Conservation (phyloP, 2,329 filamentous ascomycete species). For the Colletotrichum truncatum region DNA sequence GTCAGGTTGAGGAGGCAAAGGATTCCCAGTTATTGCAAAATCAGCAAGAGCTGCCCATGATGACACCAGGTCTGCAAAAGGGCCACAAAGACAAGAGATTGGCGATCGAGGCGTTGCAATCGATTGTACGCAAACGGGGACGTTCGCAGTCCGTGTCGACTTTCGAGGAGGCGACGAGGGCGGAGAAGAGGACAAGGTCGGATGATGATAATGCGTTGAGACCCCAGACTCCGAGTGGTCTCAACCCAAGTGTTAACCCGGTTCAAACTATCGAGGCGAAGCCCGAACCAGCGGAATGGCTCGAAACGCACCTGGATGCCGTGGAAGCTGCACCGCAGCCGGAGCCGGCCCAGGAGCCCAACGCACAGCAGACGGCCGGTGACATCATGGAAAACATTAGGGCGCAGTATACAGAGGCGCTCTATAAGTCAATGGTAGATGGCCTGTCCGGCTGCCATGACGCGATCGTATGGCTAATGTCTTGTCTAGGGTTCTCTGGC, state of each 20-base stretch:
- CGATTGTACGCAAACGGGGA: constrained; percentile 63
- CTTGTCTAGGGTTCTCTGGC: constrained; percentile 73
- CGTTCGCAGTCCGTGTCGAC: constrained; percentile 55
- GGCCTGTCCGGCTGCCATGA: constrained; percentile 38
- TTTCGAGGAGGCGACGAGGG: constrained; percentile 36
- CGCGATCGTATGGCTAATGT: constrained; percentile 25
- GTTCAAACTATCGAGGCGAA: constrained; percentile 3
- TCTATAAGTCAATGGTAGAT: constrained; percentile 71
- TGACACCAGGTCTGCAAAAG: constrained; percentile 56
- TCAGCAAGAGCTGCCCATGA: constrained; percentile 37
- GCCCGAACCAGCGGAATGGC: constrained; percentile 7
- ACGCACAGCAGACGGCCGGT: constrained; percentile 52
- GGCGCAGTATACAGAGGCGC: constrained; percentile 65
- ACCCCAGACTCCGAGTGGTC: constrained; percentile 80
- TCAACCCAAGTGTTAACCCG: neutral
- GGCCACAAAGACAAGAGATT: constrained; percentile 64
- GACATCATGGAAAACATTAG: constrained; percentile 68
- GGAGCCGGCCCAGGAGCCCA: constrained; percentile 31
- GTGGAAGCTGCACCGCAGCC: constrained; percentile 26
- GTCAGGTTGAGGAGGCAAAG: constrained; percentile 32
- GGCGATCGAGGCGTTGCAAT: constrained; percentile 70
- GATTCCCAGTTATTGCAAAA: constrained; percentile 10
- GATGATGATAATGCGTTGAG: constrained; percentile 59
- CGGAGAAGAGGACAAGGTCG: constrained; percentile 27
- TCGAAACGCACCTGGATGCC: constrained; percentile 29